phyloP scores from a whole-genome alignment of 1,139 yeast genomes.

The Kluyveromyces marxianus region DNA sequence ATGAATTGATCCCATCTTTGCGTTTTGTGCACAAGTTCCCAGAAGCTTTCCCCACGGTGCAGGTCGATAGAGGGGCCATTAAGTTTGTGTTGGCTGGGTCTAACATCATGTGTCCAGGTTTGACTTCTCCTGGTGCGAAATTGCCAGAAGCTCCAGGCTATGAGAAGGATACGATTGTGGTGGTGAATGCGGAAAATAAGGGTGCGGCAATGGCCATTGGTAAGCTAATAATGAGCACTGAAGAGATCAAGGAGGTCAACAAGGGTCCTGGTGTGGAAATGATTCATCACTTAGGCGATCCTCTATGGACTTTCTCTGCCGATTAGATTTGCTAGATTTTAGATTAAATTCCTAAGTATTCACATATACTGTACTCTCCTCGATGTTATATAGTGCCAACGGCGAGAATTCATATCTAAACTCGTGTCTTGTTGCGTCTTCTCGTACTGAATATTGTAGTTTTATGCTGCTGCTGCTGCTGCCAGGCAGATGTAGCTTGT shows the following conservation, averaged over 20 bases:
- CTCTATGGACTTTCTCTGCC: slow-evolving; percentile 58
- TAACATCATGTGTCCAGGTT: slow-evolving; percentile 95
- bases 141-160: slow-evolving; percentile 63
- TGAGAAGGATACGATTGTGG: slow-evolving; percentile 63
- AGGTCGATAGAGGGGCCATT: slow-evolving; percentile 94
- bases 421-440: slow-evolving; percentile 8
- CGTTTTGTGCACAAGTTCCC: slow-evolving; percentile 78
- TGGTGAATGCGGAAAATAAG: slow-evolving; percentile 88
- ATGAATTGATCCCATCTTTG: slow-evolving; percentile 74
- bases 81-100: slow-evolving; percentile 93
- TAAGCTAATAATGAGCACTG: slow-evolving; percentile 77
- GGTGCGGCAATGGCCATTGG: slow-evolving; percentile 90
- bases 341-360: background rate
- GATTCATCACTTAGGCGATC: slow-evolving; percentile 83
- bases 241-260: slow-evolving; percentile 74
- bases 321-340: slow-evolving; percentile 21
- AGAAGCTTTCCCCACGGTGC: slow-evolving; percentile 72
- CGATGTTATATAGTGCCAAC: slow-evolving; percentile 13
- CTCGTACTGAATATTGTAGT: slow-evolving; percentile 9
- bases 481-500: slow-evolving; percentile 6
- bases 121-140: slow-evolving; percentile 83
- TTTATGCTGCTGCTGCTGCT: slow-evolving; percentile 8
- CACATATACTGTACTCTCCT: slow-evolving; percentile 10
- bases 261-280: slow-evolving; percentile 90
- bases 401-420: slow-evolving; percentile 20